A percentile compares a stretch with the other conserved stretches of the same genome.
Conservation (phyloP, 371 early-diverging fungal species). For the Lichtheimia ornata region DNA sequence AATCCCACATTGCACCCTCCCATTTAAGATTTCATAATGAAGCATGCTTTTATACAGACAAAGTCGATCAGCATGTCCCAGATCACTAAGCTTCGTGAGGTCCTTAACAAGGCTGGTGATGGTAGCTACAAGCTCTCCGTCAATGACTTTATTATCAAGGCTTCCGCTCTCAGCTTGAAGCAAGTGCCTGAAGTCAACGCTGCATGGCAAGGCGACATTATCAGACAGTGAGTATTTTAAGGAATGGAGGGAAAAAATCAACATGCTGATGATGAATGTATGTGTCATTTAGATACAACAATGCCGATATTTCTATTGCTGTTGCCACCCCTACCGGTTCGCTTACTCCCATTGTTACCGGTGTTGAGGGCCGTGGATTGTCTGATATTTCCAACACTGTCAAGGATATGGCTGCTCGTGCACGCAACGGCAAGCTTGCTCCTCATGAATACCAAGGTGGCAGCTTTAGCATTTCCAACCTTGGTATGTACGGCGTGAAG, state of each 20-base stretch:
- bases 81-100: slow-evolving; percentile 81
- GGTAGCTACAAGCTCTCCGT: slow-evolving; percentile 96
- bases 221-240: slow-evolving; percentile 74
- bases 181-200: slow-evolving; percentile 96
- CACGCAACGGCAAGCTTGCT: slow-evolving; percentile 85
- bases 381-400: slow-evolving; percentile 82
- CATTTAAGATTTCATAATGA: no score
- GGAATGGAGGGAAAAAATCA: not conserved
- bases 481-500: slow-evolving; percentile 96
- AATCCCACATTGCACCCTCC: no score
- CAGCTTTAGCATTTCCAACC: slow-evolving; percentile 96
- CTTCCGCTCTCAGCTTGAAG: slow-evolving; percentile 86
- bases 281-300: slow-evolving; percentile 66
- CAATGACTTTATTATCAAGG: slow-evolving; percentile 98
- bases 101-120: slow-evolving; percentile 82
- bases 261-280: not conserved
- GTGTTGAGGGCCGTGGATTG: slow-evolving; percentile 87
- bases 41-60: no score
- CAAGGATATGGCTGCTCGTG: slow-evolving; percentile 85
- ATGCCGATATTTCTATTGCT: slow-evolving; percentile 93
- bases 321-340: slow-evolving; percentile 94
- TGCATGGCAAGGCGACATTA: slow-evolving; percentile 92
- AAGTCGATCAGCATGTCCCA: slow-evolving; percentile 89
- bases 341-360: slow-evolving; percentile 93
- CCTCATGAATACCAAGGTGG: slow-evolving; percentile 97